Conservation (phyloP, 768 basidiomycete genomes). For the Leccinum subgranulosum region DNA sequence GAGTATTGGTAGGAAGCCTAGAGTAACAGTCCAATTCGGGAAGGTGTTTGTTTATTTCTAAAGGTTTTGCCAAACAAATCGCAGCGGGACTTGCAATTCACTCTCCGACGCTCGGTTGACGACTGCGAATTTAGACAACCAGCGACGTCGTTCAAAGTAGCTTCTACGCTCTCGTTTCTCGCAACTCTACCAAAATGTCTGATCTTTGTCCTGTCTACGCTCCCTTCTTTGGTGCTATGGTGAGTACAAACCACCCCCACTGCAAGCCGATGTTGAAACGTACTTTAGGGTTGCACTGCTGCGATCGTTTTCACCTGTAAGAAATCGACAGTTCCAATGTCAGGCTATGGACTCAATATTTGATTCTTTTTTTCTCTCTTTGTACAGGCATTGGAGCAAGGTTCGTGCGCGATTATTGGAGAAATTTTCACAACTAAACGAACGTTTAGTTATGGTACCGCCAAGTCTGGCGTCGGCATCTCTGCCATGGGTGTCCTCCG, state of each 20-base stretch:
- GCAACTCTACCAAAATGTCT: slow-evolving; percentile 44
- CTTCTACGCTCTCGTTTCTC: not conserved
- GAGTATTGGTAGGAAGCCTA: not conserved
- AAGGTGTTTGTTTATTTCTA: slow-evolving; percentile 30
- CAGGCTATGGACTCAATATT: not conserved
- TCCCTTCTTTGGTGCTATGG: slow-evolving; percentile 98
- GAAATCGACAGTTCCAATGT: slow-evolving; percentile 25
- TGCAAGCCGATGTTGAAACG: slow-evolving; percentile 8
- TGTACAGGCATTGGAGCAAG: slow-evolving; percentile 80
- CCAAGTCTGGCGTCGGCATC: slow-evolving; percentile 97
- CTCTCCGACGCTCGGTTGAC: slow-evolving; percentile 27
- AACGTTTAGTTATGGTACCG: slow-evolving; percentile 86
- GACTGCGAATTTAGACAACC: slow-evolving; percentile 7
- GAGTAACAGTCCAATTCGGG: not conserved
- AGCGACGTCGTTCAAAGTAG: not conserved
- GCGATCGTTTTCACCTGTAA: slow-evolving; percentile 98
- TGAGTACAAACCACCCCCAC: slow-evolving; percentile 34
- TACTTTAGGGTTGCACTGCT: slow-evolving; percentile 81
- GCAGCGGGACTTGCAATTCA: slow-evolving; percentile 5
- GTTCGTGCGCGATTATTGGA: slow-evolving; percentile 37
- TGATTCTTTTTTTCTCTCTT: not conserved
- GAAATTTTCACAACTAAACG: not conserved
- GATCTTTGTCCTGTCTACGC: slow-evolving; percentile 93
- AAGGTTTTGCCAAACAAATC: slow-evolving; percentile 28
- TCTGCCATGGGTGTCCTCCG: slow-evolving; percentile 97